Percentiles rank a stretch among this genome's conserved stretches.
Conservation (phyloP, 2,329 filamentous ascomycete genomes). For the Pseudofabraea citricarpa region DNA sequence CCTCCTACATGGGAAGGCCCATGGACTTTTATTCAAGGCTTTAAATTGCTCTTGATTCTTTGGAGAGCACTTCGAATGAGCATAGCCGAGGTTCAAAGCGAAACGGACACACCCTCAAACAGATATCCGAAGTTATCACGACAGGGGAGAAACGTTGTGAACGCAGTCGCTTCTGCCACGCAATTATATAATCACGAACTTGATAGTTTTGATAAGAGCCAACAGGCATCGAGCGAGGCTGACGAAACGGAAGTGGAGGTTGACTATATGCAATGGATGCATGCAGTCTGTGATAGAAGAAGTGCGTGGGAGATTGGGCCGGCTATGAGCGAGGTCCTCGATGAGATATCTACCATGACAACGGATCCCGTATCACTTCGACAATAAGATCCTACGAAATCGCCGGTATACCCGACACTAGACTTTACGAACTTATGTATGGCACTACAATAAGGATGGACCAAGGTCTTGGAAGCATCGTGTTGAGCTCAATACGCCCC, state of each 20-base stretch:
- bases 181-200: not conserved
- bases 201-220: not conserved
- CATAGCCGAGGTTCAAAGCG: constrained; percentile 12
- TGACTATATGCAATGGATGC: constrained; percentile 1
- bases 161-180: not conserved
- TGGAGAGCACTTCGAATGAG: constrained; percentile 27
- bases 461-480: too few relatives aligned
- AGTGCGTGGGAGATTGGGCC: not conserved
- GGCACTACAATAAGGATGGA: too few relatives aligned
- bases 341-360: not conserved
- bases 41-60: constrained; percentile 26
- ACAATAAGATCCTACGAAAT: too few relatives aligned
- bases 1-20: constrained; percentile 22
- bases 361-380: not conserved
- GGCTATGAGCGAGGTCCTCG: not conserved
- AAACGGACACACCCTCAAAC: not conserved
- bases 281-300: not conserved
- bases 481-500: too few relatives aligned
- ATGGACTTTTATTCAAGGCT: constrained; percentile 25
- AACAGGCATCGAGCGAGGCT: not conserved
- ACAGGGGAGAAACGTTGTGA: not conserved
- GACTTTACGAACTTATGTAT: too few relatives aligned
- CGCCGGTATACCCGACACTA: too few relatives aligned
- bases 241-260: not conserved
- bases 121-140: not conserved